These are phyloP conservation scores for Neurospora crassa DNA, from an alignment of 2,329 filamentous ascomycete species.

Conservation along the genomic window DNA sequence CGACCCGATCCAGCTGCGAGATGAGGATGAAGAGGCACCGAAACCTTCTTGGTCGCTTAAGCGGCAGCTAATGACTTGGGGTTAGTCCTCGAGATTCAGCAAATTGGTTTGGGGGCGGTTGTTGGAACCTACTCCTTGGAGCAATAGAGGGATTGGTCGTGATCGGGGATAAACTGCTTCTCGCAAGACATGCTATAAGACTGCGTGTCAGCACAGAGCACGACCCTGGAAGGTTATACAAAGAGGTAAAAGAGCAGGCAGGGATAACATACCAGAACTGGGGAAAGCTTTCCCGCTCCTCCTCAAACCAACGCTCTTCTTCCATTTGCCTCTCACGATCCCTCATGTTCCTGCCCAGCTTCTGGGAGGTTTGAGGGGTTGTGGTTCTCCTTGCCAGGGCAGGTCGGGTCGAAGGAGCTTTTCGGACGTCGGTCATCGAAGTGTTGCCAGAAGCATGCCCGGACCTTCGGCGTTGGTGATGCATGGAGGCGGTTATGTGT, in stretches of 20 bases:
- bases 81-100: conserved; percentile 9
- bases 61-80: conserved; percentile 35
- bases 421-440: conserved; percentile 46
- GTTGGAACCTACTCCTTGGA: conserved; percentile 46
- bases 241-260: too few relatives aligned
- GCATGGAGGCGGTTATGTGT: conserved; percentile 30
- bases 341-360: conserved; percentile 40
- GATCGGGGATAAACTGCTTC: conserved; percentile 52
- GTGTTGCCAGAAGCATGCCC: conserved; percentile 43
- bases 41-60: conserved; percentile 38
- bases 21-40: conserved; percentile 21
- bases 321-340: conserved; percentile 42
- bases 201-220: conserved; percentile 18
- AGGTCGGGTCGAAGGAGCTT: conserved; percentile 33
- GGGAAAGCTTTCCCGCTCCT: conserved; percentile 54
- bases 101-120: background rate
- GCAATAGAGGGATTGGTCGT: conserved; percentile 51
- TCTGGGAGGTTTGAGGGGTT: conserved; percentile 29
- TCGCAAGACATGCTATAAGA: conserved; percentile 52
- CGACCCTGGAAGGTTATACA: too few relatives aligned
- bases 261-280: conserved; percentile 52
- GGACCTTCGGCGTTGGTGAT: conserved; percentile 48
- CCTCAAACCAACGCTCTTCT: conserved; percentile 40
- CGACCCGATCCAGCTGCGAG: conserved; percentile 19
- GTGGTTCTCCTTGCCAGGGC: conserved; percentile 34